Conservation (phyloP, 1,139 yeast species). For the Geotrichum macrosporum region DNA sequence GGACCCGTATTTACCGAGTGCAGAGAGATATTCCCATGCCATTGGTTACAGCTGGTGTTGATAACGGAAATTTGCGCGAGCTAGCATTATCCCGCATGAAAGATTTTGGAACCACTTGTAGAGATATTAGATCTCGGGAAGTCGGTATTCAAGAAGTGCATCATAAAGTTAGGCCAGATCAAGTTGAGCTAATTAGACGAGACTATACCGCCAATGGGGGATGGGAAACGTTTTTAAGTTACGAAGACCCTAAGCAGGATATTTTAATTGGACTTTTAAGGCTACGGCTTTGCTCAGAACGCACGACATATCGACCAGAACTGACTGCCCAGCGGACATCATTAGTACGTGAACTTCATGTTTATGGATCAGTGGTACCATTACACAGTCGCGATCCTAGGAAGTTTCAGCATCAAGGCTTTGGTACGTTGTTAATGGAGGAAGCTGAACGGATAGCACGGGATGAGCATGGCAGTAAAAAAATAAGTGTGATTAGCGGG, state of each 20-base stretch:
- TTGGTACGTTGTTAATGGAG: constrained; percentile 95
- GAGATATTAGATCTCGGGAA: constrained; percentile 98
- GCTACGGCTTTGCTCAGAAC: constrained; percentile 81
- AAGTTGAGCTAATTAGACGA: constrained; percentile 89
- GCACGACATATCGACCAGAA: constrained; percentile 87
- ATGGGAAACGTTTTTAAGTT: constrained; percentile 95
- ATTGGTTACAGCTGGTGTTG: constrained; percentile 94
- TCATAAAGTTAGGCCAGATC: constrained; percentile 95
- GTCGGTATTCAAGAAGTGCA: constrained; percentile 99
- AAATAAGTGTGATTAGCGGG: constrained; percentile 92
- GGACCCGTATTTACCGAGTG: constrained; percentile 98
- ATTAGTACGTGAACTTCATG: constrained; percentile 92
- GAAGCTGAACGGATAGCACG: constrained; percentile 95
- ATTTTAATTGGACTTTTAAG: constrained; percentile 87
- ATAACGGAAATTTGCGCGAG: constrained; percentile 93
- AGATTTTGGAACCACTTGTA: constrained; percentile 92
- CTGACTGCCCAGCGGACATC: constrained; percentile 81
- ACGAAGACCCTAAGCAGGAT: constrained; percentile 97
- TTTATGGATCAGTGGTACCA: constrained; percentile 96
- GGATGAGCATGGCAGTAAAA: constrained; percentile 90
- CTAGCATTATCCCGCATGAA: constrained; percentile 96
- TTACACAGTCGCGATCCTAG: constrained; percentile 96
- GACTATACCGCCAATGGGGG: constrained; percentile 98
- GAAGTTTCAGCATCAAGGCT: constrained; percentile 98
- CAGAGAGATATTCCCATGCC: constrained; percentile 99